A percentile compares a stretch with the other conserved stretches of the same genome.
Conservation (phyloP, 805 yeast species). For the Maudiozyma barnettii region DNA sequence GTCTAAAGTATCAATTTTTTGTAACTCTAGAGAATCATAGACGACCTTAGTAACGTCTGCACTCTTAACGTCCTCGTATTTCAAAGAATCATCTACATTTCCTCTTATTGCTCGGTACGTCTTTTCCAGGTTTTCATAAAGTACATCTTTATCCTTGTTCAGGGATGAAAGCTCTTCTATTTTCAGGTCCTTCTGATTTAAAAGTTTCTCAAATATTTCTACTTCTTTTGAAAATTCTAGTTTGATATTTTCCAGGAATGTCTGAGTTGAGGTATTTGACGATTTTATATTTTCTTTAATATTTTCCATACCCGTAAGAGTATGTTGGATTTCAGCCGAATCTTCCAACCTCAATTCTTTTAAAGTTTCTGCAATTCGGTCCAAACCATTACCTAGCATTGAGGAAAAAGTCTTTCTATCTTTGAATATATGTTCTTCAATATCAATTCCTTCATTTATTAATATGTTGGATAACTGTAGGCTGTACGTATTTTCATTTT, state of each 20-base stretch:
- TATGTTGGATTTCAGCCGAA: not conserved
- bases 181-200: not conserved
- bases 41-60: slow-evolving; percentile 1
- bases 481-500: not conserved
- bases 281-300: not conserved
- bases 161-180: not conserved
- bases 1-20: slow-evolving; percentile 24
- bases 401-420: not conserved
- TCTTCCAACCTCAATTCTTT: not conserved
- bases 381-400: not conserved
- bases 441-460: not conserved
- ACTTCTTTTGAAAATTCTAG: not conserved
- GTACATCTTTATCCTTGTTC: not conserved
- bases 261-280: not conserved
- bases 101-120: not conserved
- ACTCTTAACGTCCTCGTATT: slow-evolving; percentile 1
- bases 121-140: not conserved
- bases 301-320: not conserved
- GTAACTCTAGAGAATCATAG: slow-evolving; percentile 7
- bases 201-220: not conserved
- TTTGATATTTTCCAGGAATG: not conserved
- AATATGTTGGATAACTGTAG: not conserved
- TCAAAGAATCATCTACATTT: not conserved
- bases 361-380: not conserved
- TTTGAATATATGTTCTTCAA: not conserved